Evolutionary conservation across 306 rosid species (phyloP).

Genomic region (Lathyrus oleraceus): DNA sequence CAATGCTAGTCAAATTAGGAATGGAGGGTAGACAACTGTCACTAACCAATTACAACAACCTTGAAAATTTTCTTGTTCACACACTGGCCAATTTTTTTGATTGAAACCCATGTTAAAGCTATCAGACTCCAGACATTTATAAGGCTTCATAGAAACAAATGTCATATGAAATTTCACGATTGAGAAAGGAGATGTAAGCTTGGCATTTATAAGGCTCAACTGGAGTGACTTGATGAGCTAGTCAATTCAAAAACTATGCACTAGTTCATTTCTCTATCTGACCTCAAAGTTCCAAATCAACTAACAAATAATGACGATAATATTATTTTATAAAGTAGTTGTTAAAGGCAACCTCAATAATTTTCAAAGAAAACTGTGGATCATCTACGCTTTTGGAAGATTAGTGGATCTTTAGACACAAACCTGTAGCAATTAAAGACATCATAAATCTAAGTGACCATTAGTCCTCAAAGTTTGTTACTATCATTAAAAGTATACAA

Average conservation of each 20-base stretch:
- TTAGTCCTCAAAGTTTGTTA: conserved; percentile 39
- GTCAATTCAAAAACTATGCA: neutral
- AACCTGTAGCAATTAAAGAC: conserved; percentile 33
- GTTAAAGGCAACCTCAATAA: conserved; percentile 23
- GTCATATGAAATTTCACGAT: too few relatives aligned
- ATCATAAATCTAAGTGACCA: conserved; percentile 36
- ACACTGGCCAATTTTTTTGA: too few relatives aligned
- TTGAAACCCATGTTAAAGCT: too few relatives aligned
- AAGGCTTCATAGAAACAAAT: too few relatives aligned
- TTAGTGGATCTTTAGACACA: conserved; percentile 38
- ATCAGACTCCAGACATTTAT: too few relatives aligned
- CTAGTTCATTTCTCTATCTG: neutral
- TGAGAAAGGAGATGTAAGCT: too few relatives aligned
- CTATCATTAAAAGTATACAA: conserved; percentile 29
- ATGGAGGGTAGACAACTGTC: too few relatives aligned
- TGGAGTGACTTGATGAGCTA: neutral
- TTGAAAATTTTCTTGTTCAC: too few relatives aligned
- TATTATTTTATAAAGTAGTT: conserved; percentile 13
- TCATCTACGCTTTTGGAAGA: conserved; percentile 41
- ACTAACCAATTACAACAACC: too few relatives aligned
- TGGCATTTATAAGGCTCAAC: too few relatives aligned
- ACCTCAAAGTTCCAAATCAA: neutral
- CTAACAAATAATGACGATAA: neutral
- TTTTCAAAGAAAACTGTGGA: conserved; percentile 38
- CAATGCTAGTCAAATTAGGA: too few relatives aligned